Evolutionary conservation across 352 stramenopile species (phyloP).

Genomic region (Globisporangium paddicum): DNA sequence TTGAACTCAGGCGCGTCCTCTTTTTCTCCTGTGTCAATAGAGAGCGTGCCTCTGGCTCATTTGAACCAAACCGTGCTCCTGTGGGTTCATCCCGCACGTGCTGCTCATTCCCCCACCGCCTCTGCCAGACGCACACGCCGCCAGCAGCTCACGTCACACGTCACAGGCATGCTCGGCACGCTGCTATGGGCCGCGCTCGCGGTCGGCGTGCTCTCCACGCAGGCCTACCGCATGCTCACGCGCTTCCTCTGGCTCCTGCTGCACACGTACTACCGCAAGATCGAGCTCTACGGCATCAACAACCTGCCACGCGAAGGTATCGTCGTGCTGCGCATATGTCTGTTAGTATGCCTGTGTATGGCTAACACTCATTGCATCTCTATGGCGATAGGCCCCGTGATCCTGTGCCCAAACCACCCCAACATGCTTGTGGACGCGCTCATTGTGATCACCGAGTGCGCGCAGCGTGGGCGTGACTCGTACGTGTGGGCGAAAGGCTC

Average conservation of each 20-base stretch:
- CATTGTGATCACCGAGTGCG: slow-evolving; percentile 70
- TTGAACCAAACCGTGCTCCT: not conserved
- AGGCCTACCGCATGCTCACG: slow-evolving; percentile 56
- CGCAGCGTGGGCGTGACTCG: slow-evolving; percentile 42
- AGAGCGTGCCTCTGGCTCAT: not conserved
- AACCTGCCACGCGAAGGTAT: slow-evolving; percentile 68
- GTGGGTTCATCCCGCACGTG: not conserved
- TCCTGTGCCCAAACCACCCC: slow-evolving; percentile 75
- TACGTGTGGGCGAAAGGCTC: slow-evolving; percentile 79
- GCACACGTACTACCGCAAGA: slow-evolving; percentile 80
- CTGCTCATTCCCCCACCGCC: slow-evolving; percentile 3
- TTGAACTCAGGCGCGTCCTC: not conserved
- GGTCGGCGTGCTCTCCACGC: slow-evolving; percentile 39
- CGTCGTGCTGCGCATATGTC: not conserved
- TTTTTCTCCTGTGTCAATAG: not conserved
- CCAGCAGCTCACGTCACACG: too few relatives aligned
- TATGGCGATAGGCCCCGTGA: slow-evolving; percentile 43
- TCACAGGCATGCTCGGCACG: slow-evolving; percentile 13
- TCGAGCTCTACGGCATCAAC: slow-evolving; percentile 72
- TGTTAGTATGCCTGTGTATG: not conserved
- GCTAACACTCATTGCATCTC: not conserved
- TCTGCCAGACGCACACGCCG: not conserved
- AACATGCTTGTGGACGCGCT: slow-evolving; percentile 82
- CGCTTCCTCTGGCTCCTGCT: slow-evolving; percentile 61
- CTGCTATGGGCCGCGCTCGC: slow-evolving; percentile 42